Conservation (phyloP, 257 asterid genomes). For the Petunia secreta region DNA sequence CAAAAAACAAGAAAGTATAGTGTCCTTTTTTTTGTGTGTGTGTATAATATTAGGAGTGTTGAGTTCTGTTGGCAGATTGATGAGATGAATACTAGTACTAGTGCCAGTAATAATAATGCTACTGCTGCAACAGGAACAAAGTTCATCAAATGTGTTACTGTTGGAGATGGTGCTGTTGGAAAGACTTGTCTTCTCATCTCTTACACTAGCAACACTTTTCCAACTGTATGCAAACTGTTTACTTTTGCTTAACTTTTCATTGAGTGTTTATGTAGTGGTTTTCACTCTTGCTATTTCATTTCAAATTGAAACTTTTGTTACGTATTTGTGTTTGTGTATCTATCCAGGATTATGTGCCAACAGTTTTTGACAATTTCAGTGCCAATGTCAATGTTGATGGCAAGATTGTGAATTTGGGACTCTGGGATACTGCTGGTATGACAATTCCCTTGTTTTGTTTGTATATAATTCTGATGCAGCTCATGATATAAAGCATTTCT, state of each 20-base stretch:
- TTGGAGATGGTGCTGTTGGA: slow-evolving; percentile 55
- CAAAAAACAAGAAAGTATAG: neutral
- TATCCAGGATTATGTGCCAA: slow-evolving; percentile 47
- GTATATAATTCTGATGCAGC: neutral
- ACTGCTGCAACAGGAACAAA: slow-evolving; percentile 30
- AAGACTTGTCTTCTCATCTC: slow-evolving; percentile 51
- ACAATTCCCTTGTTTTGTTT: neutral
- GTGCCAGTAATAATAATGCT: slow-evolving; percentile 25
- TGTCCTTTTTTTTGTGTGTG: neutral
- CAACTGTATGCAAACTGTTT: slow-evolving; percentile 29
- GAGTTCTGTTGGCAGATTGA: neutral
- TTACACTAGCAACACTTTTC: slow-evolving; percentile 49
- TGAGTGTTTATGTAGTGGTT: neutral
- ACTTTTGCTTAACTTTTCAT: neutral
- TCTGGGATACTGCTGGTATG: slow-evolving; percentile 52
- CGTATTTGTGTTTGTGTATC: neutral
- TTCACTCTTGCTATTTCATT: neutral
- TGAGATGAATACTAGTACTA: slow-evolving; percentile 27
- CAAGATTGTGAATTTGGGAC: slow-evolving; percentile 42
- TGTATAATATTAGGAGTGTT: no score
- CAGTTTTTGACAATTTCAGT: slow-evolving; percentile 52
- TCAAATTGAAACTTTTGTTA: neutral
- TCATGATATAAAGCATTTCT: neutral
- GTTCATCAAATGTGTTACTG: slow-evolving; percentile 51
- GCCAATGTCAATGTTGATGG: slow-evolving; percentile 49